These are phyloP conservation scores for Nakazawaea anatomiae DNA, from an alignment of 805 yeast species.

Conservation along the genomic window DNA sequence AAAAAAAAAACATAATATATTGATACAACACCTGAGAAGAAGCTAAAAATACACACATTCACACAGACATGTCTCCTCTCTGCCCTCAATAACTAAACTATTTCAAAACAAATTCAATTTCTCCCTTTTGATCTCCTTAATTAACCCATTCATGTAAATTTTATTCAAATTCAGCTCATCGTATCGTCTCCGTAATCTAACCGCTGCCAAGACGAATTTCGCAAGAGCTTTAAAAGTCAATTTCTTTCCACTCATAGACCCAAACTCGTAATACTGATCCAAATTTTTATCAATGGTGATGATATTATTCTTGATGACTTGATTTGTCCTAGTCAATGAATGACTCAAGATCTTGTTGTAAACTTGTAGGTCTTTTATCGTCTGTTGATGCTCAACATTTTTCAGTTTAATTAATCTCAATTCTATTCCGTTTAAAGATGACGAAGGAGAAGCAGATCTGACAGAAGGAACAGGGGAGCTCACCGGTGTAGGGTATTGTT, in stretches of 20 bases:
- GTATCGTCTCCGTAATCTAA: constrained; percentile 28
- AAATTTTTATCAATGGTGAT: background rate
- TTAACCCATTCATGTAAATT: constrained; percentile 14
- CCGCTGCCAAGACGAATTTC: constrained; percentile 30
- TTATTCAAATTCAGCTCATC: constrained; percentile 23
- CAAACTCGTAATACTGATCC: background rate
- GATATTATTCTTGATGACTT: constrained; percentile 1
- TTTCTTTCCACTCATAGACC: constrained; percentile 8
- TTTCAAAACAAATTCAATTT: constrained; percentile 11
- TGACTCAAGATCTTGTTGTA: constrained; percentile 2
- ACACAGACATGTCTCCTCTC: no score
- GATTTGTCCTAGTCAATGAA: background rate
- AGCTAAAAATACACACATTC: no score
- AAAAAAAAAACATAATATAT: no score
- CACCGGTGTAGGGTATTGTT: constrained; percentile 3
- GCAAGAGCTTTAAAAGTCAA: constrained; percentile 22
- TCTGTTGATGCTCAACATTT: background rate
- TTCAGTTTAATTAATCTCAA: background rate
- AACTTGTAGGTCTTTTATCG: constrained; percentile 6
- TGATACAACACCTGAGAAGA: no score
- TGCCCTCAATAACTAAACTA: no score
- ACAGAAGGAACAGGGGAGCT: background rate
- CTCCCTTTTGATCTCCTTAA: constrained; percentile 26
- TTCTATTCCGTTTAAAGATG: background rate
- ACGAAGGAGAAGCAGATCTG: background rate